Percentiles rank a stretch among this genome's conserved stretches.
These are phyloP conservation scores for Spathaspora hagerdaliae DNA, from an alignment of 805 yeast genomes.

Conservation along the genomic window DNA sequence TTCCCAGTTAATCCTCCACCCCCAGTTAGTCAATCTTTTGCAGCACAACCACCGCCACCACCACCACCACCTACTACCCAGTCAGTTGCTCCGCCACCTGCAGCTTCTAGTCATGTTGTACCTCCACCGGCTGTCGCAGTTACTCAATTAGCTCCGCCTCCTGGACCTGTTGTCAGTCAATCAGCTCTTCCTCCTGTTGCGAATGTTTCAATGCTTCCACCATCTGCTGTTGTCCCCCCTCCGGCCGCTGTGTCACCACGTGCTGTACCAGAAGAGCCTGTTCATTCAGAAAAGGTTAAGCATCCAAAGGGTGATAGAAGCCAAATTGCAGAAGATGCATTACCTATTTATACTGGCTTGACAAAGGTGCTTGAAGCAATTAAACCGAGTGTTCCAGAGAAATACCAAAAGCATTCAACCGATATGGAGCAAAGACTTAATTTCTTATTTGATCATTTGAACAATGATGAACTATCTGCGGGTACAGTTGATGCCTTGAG, in stretches of 20 bases:
- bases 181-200: constrained; percentile 11
- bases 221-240: constrained; percentile 20
- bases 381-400: constrained; percentile 71
- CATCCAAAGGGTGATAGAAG: constrained; percentile 65
- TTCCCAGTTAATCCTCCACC: neutral
- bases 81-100: constrained; percentile 3
- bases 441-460: constrained; percentile 72
- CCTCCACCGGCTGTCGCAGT: constrained; percentile 10
- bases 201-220: constrained; percentile 19
- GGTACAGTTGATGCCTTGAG: constrained; percentile 54
- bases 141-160: constrained; percentile 11
- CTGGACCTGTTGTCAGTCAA: constrained; percentile 19
- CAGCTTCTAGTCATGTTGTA: constrained; percentile 7
- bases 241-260: constrained; percentile 31
- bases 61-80: constrained; percentile 11
- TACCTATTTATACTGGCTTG: constrained; percentile 58
- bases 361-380: constrained; percentile 53
- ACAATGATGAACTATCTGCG: constrained; percentile 61
- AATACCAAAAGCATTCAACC: constrained; percentile 63
- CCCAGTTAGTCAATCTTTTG: constrained; percentile 7
- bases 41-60: constrained; percentile 19
- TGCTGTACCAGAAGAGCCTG: constrained; percentile 16
- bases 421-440: constrained; percentile 83
- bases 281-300: constrained; percentile 17
- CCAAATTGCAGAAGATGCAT: constrained; percentile 57